Evolutionary conservation across 352 stramenopile species (phyloP).

Genomic region (Globisporangium camurandrum): DNA sequence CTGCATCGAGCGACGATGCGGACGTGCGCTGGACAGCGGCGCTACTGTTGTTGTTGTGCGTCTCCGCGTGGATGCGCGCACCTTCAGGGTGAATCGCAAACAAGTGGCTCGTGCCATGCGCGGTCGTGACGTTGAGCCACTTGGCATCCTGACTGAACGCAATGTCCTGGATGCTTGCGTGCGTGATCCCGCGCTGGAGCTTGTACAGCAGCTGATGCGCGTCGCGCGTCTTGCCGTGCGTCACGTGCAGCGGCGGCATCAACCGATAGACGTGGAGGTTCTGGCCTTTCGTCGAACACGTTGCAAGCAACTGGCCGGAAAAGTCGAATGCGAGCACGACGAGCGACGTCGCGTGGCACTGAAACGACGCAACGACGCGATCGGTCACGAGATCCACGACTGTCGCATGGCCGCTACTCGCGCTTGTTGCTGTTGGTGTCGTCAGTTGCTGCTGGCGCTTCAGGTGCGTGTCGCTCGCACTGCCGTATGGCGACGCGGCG

Average conservation of each 20-base stretch:
- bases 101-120: conserved; percentile 79
- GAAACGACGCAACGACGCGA: conserved; percentile 61
- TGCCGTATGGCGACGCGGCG: conserved; percentile 11
- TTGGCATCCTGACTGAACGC: conserved; percentile 78
- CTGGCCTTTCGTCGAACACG: conserved; percentile 78
- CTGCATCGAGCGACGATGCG: background rate
- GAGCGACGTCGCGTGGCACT: conserved; percentile 65
- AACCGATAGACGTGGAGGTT: conserved; percentile 82
- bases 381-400: conserved; percentile 62
- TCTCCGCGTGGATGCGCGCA: conserved; percentile 54
- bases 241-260: conserved; percentile 40
- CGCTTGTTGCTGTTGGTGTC: conserved; percentile 10
- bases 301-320: conserved; percentile 66
- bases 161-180: conserved; percentile 78
- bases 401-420: conserved; percentile 48
- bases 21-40: conserved; percentile 10
- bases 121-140: conserved; percentile 82
- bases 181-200: conserved; percentile 81
- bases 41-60: conserved; percentile 39
- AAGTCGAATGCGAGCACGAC: conserved; percentile 72
- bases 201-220: conserved; percentile 72
- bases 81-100: conserved; percentile 78
- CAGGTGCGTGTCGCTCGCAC: conserved; percentile 2
- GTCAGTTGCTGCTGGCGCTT: conserved; percentile 7
- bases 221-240: conserved; percentile 3